Conservation (phyloP, 2,329 filamentous ascomycete species). For the Cylindrodendrum hubeiense region DNA sequence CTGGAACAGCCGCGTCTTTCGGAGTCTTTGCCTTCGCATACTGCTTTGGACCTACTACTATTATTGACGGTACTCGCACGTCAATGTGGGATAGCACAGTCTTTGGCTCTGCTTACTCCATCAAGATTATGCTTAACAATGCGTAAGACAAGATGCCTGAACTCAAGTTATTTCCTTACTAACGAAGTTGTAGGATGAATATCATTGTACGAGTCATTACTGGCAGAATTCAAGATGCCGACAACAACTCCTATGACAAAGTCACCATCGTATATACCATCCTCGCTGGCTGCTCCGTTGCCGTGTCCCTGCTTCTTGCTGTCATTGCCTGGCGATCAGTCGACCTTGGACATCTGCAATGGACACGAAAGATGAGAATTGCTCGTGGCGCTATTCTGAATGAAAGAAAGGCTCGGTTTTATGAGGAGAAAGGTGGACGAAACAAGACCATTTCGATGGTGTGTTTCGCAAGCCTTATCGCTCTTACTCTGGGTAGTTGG, state of each 20-base stretch:
- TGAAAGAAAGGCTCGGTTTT: conserved; percentile 54
- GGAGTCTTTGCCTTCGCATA: conserved; percentile 68
- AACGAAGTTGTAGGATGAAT: conserved; percentile 57
- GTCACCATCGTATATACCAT: conserved; percentile 67
- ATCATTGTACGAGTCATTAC: conserved; percentile 68
- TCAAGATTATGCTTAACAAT: conserved; percentile 73
- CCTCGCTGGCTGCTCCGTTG: conserved; percentile 60
- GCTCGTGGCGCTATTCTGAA: conserved; percentile 55
- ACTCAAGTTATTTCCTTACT: background rate
- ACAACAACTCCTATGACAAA: conserved; percentile 65
- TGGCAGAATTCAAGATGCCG: conserved; percentile 68
- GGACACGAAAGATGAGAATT: conserved; percentile 66
- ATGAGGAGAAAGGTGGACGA: conserved; percentile 49
- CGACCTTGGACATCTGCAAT: conserved; percentile 64
- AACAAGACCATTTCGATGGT: conserved; percentile 55
- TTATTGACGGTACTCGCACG: conserved; percentile 72
- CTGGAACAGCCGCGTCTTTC: conserved; percentile 68
- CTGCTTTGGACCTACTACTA: conserved; percentile 66
- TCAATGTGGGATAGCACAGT: conserved; percentile 68
- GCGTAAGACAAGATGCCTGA: conserved; percentile 6
- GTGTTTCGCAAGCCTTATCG: conserved; percentile 56
- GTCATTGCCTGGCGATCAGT: conserved; percentile 50
- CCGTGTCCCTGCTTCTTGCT: conserved; percentile 56
- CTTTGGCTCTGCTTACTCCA: conserved; percentile 68
- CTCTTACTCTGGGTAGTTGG: conserved; percentile 65